Evolutionary conservation across 169 alveolate species (phyloP), one percentile per base, ranked within the genome.

Genomic region (Miamiensis avidus): DNA sequence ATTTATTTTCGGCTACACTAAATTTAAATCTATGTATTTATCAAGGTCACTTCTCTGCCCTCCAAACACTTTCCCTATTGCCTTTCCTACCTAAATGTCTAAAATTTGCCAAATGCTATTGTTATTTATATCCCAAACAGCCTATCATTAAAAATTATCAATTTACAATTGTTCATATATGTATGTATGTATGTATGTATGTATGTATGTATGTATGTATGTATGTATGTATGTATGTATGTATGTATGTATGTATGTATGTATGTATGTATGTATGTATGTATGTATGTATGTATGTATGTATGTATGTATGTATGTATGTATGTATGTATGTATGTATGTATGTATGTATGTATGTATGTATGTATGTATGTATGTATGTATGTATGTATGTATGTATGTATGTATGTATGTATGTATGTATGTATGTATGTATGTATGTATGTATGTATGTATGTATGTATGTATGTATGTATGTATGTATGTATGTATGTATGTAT

Each of bases 41-140:
- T 49, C 82, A 29, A 74, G 77, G 75, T 82, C 87, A 0, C 75
- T 81, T 26, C 87, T 82, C 25, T 28, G 74, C 29, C 87, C 87
- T 34, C 74, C 74, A 29, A 73, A 82, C 31, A 82, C 34, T 29
- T 82, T 82, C 0, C 82, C 87, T 29, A 73, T 74, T 27, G 75
- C 82, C 1, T 82, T 49, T 33, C 65, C 76, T 1, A 82, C 34
- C 26, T 73, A 29, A 11, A 82, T 73, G 74, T 82, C 82, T 34
- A 82, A 34, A 82, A 82, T 82, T 82, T 73, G 72, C 87, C 87
- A 82, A 49, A 82, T 34, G 30, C 74, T 82, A 15, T 82, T 75
- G 29, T 74, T 82, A 26, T 16, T 29, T 82, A 74, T 75, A 32
- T 74, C 29, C 34, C 75, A 82, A 0, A 49, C 69, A 11, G 69